These are phyloP conservation scores for Pythium grandisporangium DNA, from an alignment of 352 stramenopile species.

Conservation along the genomic window DNA sequence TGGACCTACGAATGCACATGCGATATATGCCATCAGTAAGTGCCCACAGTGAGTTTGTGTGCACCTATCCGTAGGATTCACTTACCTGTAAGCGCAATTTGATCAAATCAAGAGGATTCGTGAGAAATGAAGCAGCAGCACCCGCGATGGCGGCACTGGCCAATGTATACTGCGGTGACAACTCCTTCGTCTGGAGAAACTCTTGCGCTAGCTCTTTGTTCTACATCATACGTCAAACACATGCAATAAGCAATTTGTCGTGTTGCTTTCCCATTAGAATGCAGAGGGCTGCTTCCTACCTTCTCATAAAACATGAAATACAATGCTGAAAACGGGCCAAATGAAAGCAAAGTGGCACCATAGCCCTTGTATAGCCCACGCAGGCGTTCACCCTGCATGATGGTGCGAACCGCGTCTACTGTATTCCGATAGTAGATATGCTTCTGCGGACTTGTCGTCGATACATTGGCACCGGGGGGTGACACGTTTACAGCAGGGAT, in stretches of 20 bases:
- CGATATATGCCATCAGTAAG: constrained; percentile 5
- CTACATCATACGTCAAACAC: too few species aligned
- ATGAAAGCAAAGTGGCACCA: constrained; percentile 92
- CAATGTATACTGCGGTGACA: constrained; percentile 56
- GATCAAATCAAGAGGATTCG: constrained; percentile 94
- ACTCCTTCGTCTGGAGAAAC: constrained; percentile 26
- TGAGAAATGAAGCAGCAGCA: constrained; percentile 91
- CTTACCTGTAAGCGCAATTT: constrained; percentile 94
- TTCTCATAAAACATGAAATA: constrained; percentile 98
- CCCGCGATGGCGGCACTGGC: constrained; percentile 75
- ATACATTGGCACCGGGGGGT: too few species aligned
- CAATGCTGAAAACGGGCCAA: constrained; percentile 95
- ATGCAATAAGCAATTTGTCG: too few species aligned
- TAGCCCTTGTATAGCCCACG: constrained; percentile 95
- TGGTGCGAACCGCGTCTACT: constrained; percentile 85
- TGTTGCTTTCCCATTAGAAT: too few species aligned
- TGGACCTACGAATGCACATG: constrained; percentile 42
- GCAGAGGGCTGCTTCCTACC: constrained; percentile 16
- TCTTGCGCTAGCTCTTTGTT: constrained; percentile 45
- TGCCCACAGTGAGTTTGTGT: too few species aligned
- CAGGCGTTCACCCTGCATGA: constrained; percentile 86
- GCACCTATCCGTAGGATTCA: too few species aligned
- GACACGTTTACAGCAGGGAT: too few species aligned
- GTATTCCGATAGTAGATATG: constrained; percentile 88
- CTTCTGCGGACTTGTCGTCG: background rate